Conservation (phyloP, 768 basidiomycete genomes). For the Suillus alpinus region DNA sequence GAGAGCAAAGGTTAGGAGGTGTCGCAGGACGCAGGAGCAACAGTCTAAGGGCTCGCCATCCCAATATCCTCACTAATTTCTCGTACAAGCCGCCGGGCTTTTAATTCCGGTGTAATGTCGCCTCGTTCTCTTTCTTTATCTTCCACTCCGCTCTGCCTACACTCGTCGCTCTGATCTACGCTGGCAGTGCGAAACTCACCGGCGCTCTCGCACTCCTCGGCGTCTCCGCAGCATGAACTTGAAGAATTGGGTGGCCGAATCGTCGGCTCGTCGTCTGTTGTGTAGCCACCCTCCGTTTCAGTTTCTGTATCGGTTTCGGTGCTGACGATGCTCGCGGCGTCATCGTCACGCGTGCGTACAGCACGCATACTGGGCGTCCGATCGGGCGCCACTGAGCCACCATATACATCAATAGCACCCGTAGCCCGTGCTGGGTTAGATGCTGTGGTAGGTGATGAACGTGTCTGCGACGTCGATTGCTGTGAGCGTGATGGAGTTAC, state of each 20-base stretch:
- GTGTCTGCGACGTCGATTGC: conserved; percentile 13
- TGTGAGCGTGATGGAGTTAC: conserved; percentile 15
- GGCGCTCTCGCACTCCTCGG: conserved; percentile 32
- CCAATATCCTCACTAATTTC: conserved; percentile 31
- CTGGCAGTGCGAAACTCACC: conserved; percentile 24
- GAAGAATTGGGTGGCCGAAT: conserved; percentile 52
- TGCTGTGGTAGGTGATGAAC: conserved; percentile 16
- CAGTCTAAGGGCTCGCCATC: conserved; percentile 28
- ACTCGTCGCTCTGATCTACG: conserved; percentile 5
- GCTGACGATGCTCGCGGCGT: conserved; percentile 31
- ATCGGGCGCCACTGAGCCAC: conserved; percentile 38
- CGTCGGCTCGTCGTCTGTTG: conserved; percentile 83
- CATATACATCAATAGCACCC: conserved; percentile 54
- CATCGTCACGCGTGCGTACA: conserved; percentile 25
- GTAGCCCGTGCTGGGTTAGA: conserved; percentile 46
- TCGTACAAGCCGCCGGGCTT: conserved; percentile 26
- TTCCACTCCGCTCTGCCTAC: not conserved
- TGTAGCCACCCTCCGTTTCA: conserved; percentile 54
- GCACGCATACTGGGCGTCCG: conserved; percentile 26
- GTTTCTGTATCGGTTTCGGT: conserved; percentile 43
- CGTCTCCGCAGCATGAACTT: conserved; percentile 37
- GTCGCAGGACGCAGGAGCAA: not conserved
- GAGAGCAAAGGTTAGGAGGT: conserved; percentile 1
- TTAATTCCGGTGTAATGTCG: conserved; percentile 31
- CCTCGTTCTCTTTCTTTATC: conserved; percentile 22